Base-by-base conservation (phyloP, 1,284 basidiomycete species). In the Marasmius oreades region DNA sequence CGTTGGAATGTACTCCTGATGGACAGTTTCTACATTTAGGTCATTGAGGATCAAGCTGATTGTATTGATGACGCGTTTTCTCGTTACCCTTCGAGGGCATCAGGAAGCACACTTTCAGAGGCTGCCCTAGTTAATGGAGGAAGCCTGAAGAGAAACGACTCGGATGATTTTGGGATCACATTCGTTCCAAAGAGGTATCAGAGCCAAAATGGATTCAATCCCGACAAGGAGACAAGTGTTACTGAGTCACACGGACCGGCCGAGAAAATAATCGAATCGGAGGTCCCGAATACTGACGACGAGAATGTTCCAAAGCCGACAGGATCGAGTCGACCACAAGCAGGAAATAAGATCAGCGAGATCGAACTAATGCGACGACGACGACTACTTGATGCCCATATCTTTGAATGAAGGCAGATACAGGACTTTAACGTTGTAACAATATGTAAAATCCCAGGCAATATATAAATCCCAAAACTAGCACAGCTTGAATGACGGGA, bases 1-100 rank as follows among this genome's bases (percentile, higher is more conserved):
- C 44, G 26, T 34, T 37, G 36, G 16, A 22, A 20, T 55, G 18
- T 20, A 34, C 26, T 26, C 26, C 24, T 22, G 44, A 34, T 44
- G 26, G 14, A 36, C n/a, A 18, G 31, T n/a, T 39, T 26, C 5
- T 46, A 23, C 46, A 26, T 47, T n/a, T 58, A 79, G 77, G 77
- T 92, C 46, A 90, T 98, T 62, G 80, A 88, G 60, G 92, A 95
- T 64, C 80, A 97, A 63, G 94, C 89, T n/a, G 90, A 91, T 61
- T 98, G 95, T 94, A 95, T 97, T 59, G 82, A 85, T 65, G 84
- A 87, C 59, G 82, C 86, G 24, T 98, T 98, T 68, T 79, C 76
- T 53, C 67, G 74, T 52, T 64, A 65, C 45, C 56, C 62, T 47
- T 65, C 65, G 59, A 64, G 62, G 63, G 65, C 11, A 51, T 50